phyloP scores from a whole-genome alignment of 192 early-diverging fungal genomes.

The Physocladia obscura region DNA sequence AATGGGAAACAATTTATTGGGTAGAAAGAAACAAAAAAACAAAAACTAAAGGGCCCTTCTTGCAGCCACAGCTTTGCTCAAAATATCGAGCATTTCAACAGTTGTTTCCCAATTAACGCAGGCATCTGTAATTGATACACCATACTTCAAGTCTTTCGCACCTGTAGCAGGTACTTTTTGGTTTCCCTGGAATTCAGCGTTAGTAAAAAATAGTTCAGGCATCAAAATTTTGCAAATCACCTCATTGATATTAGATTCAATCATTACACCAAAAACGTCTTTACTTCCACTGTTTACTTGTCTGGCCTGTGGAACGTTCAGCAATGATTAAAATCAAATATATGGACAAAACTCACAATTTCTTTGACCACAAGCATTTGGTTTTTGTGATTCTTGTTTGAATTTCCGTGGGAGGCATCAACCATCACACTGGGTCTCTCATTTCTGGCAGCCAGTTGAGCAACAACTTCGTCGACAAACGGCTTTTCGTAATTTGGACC shows the following conservation, averaged over 20 bases:
- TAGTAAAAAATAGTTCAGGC: background rate
- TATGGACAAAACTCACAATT: conserved; percentile 35
- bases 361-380: conserved; percentile 79
- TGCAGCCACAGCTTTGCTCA: conserved; percentile 5
- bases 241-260: conserved; percentile 72
- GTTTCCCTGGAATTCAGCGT: conserved; percentile 63
- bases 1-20: no score
- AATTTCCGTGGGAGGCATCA: conserved; percentile 96
- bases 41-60: background rate
- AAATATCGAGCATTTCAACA: conserved; percentile 65
- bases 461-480: conserved; percentile 61
- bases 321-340: background rate
- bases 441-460: conserved; percentile 60
- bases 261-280: conserved; percentile 89
- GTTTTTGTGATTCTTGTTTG: conserved; percentile 77
- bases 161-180: conserved; percentile 68
- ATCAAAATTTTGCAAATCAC: background rate
- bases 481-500: conserved; percentile 89
- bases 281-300: conserved; percentile 62
- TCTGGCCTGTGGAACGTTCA: conserved; percentile 10
- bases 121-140: conserved; percentile 88
- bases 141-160: conserved; percentile 75
- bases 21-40: background rate
- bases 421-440: conserved; percentile 77
- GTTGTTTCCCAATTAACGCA: conserved; percentile 94